phyloP scores from a whole-genome alignment of 2,329 filamentous ascomycete species.

The Blastomyces parvus region DNA sequence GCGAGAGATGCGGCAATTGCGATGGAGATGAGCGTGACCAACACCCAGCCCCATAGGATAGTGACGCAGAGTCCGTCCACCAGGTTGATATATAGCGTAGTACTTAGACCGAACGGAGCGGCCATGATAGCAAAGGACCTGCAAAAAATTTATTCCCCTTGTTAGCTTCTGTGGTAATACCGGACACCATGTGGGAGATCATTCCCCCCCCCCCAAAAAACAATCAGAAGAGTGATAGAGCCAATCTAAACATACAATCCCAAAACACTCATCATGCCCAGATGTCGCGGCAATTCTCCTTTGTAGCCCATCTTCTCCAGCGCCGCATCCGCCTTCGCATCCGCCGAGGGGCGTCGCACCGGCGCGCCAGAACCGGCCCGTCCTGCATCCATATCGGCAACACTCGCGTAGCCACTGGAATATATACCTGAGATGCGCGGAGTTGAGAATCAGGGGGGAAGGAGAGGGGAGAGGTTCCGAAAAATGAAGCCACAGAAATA shows the following conservation, averaged over 20 bases:
- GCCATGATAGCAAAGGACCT: slow-evolving; percentile 67
- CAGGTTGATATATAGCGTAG: slow-evolving; percentile 59
- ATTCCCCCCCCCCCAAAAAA: slow-evolving; percentile 16
- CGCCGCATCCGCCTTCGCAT: slow-evolving; percentile 45
- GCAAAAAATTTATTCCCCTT: not conserved
- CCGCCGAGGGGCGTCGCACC: slow-evolving; percentile 5
- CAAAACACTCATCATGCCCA: slow-evolving; percentile 61
- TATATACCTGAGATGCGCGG: not conserved
- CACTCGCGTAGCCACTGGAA: not conserved
- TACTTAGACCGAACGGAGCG: slow-evolving; percentile 57
- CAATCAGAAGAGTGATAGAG: not conserved
- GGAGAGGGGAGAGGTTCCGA: too few relatives aligned
- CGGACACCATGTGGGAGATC: slow-evolving; percentile 8
- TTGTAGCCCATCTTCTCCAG: slow-evolving; percentile 60
- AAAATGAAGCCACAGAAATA: too few relatives aligned
- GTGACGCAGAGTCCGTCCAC: slow-evolving; percentile 60
- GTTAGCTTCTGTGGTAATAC: not conserved
- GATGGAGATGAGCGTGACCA: slow-evolving; percentile 54
- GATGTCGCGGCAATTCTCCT: slow-evolving; percentile 54
- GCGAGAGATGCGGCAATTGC: slow-evolving; percentile 57
- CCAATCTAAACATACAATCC: slow-evolving; percentile 40
- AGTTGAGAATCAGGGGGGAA: not conserved
- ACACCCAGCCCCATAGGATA: slow-evolving; percentile 60
- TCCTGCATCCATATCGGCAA: not conserved
- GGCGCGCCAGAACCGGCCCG: not conserved